Evolutionary conservation across 257 asterid species (phyloP).

Genomic region (Solanum phureja): DNA sequence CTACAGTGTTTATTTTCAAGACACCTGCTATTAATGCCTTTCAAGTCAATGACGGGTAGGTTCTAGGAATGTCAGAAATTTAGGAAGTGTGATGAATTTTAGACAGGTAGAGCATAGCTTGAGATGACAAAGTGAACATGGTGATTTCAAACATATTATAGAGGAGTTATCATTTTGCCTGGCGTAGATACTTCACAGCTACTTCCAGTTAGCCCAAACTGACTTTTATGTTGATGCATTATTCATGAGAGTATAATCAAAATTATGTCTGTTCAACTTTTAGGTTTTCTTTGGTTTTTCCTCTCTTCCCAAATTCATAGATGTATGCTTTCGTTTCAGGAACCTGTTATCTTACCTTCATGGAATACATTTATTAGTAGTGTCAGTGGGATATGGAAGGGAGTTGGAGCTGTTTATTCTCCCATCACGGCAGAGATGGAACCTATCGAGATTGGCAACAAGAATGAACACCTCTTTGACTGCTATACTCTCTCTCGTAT

Average conservation of each 20-base stretch:
- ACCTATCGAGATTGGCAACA: constrained; percentile 76
- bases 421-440: constrained; percentile 96
- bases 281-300: background rate
- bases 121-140: background rate
- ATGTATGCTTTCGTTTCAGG: constrained; percentile 34
- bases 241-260: background rate
- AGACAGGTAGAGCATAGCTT: background rate
- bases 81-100: background rate
- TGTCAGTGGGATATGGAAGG: constrained; percentile 97
- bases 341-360: constrained; percentile 83
- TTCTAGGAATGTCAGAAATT: background rate
- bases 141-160: background rate
- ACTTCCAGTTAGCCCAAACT: background rate
- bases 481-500: constrained; percentile 66
- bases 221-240: background rate
- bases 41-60: background rate
- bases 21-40: background rate
- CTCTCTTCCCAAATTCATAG: background rate
- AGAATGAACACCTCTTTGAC: constrained; percentile 71
- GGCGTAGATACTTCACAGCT: background rate
- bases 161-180: background rate
- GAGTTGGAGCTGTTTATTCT: constrained; percentile 96
- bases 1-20: background rate
- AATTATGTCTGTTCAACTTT: background rate
- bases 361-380: constrained; percentile 94